phyloP scores from a whole-genome alignment of 306 rosid species.

The Castanea mollissima region DNA sequence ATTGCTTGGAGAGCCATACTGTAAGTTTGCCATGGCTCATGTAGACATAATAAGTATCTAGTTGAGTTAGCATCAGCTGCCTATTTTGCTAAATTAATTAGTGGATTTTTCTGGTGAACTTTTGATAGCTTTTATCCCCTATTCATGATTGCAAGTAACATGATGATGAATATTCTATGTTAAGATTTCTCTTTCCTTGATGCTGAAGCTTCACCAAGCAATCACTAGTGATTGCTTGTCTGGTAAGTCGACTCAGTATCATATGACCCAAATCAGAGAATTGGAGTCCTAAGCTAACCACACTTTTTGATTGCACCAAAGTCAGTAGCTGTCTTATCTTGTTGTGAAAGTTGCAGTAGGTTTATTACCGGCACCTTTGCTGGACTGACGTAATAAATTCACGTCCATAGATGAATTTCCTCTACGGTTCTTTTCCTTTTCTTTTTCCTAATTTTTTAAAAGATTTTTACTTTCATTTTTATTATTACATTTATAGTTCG shows the following conservation, averaged over 20 bases:
- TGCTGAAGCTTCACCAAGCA: constrained; percentile 4
- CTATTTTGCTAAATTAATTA: constrained; percentile 7
- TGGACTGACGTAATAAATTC: neutral
- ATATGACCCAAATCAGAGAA: neutral
- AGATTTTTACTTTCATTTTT: neutral
- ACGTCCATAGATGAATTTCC: no score
- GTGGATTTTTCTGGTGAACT: neutral
- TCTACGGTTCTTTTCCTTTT: neutral
- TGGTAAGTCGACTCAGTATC: neutral
- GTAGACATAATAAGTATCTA: constrained; percentile 18
- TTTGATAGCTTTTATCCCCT: neutral
- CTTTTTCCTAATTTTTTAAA: neutral
- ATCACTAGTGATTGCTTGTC: neutral
- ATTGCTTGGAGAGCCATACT: constrained; percentile 18
- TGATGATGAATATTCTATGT: neutral
- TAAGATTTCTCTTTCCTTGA: neutral
- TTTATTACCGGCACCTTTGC: neutral
- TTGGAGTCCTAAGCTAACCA: neutral
- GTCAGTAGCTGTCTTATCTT: neutral
- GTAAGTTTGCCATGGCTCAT: constrained; percentile 20
- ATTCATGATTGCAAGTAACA: constrained; percentile 8
- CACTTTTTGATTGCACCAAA: neutral
- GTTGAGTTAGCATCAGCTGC: constrained; percentile 3
- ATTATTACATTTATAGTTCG: neutral
- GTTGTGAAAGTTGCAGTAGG: neutral